Conservation (phyloP, 345 rosid species). For the Camelina sativa region DNA sequence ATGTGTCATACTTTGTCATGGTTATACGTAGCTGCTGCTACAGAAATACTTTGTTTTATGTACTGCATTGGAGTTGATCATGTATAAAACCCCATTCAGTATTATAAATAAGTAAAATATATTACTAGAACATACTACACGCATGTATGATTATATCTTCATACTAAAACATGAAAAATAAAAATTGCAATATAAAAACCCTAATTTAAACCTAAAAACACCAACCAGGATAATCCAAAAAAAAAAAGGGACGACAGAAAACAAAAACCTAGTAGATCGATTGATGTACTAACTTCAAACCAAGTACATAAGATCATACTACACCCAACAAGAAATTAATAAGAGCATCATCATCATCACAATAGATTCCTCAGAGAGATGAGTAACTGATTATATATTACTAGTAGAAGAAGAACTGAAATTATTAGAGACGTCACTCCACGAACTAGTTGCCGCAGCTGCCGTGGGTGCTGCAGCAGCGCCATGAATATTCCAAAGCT, state of each 20-base stretch:
- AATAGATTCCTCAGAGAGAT: slow-evolving; percentile 6
- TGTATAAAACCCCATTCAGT: background rate
- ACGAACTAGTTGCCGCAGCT: slow-evolving; percentile 42
- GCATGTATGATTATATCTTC: slow-evolving; percentile 28
- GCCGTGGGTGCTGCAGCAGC: slow-evolving; percentile 28
- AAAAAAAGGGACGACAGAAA: slow-evolving; percentile 6
- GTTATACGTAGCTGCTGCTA: slow-evolving; percentile 8
- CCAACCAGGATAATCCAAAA: slow-evolving; percentile 35
- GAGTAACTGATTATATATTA: slow-evolving; percentile 32
- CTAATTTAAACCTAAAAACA: slow-evolving; percentile 27
- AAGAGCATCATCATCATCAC: slow-evolving; percentile 25
- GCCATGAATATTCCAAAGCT: slow-evolving; percentile 44
- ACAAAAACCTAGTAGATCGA: slow-evolving; percentile 29
- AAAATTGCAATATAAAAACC: slow-evolving; percentile 21
- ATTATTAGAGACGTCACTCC: slow-evolving; percentile 49
- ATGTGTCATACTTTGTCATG: background rate
- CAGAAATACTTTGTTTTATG: background rate
- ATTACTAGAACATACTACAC: slow-evolving; percentile 21
- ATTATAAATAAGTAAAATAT: background rate
- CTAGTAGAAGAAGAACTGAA: slow-evolving; percentile 48
- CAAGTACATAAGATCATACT: slow-evolving; percentile 42
- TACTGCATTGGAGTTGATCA: slow-evolving; percentile 19
- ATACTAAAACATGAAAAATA: slow-evolving; percentile 22
- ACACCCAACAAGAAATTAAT: slow-evolving; percentile 28
- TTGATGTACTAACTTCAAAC: slow-evolving; percentile 30